Conservation (phyloP, 805 yeast species). For the Cyberlindnera japonica region DNA sequence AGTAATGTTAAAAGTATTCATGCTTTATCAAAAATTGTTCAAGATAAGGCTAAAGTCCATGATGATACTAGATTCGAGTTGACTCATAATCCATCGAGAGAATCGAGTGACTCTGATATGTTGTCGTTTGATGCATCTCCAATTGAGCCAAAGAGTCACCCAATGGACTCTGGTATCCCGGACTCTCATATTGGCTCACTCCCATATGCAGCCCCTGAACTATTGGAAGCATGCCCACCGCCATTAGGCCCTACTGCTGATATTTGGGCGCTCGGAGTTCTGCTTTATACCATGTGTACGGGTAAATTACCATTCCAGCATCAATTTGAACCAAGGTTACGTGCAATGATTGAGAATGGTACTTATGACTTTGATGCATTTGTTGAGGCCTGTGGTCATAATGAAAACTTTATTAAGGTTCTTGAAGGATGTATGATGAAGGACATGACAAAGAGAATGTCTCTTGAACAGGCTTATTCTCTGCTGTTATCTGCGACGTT, state of each 20-base stretch:
- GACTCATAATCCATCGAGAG: conserved; percentile 1
- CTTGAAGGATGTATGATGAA: conserved; percentile 52
- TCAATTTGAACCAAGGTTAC: conserved; percentile 73
- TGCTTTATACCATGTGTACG: conserved; percentile 65
- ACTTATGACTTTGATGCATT: conserved; percentile 50
- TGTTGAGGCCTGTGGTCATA: conserved; percentile 35
- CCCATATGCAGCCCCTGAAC: conserved; percentile 91
- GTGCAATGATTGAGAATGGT: conserved; percentile 68
- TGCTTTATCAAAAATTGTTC: conserved; percentile 25
- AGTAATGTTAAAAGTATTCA: conserved; percentile 14
- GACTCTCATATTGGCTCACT: conserved; percentile 80
- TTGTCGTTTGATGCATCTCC: conserved; percentile 18
- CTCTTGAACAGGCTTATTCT: conserved; percentile 36
- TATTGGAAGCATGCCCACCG: conserved; percentile 60
- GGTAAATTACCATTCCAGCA: conserved; percentile 83
- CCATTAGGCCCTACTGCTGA: conserved; percentile 66
- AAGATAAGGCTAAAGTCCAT: conserved; percentile 28
- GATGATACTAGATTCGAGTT: conserved; percentile 28
- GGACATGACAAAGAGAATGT: conserved; percentile 50
- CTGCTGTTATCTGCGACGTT: too few species aligned
- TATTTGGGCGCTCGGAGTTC: conserved; percentile 88
- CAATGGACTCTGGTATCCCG: conserved; percentile 34
- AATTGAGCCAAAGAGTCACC: conserved; percentile 11
- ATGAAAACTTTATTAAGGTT: conserved; percentile 30
- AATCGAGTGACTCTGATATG: conserved; percentile 5